Evolutionary conservation across 1,284 basidiomycete genomes (phyloP), one percentile per base, ranked within the genome.

Genomic region (Paramarasmius palmivorus): DNA sequence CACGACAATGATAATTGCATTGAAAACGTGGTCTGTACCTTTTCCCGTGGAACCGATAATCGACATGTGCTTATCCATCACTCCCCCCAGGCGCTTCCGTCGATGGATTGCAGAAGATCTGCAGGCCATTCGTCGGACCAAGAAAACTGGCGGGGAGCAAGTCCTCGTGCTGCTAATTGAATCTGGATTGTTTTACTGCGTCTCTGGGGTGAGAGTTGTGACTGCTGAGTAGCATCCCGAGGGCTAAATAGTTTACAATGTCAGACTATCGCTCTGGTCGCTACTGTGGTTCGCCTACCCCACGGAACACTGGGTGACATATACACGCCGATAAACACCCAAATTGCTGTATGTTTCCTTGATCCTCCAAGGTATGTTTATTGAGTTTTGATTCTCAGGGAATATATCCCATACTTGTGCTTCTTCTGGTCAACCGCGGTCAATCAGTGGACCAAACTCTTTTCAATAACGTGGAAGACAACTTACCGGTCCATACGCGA

Each of bases 271-370:
- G 53, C 54, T 1, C 41, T 64, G 10, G 15, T 58, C 4, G 46
- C 50, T 5, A 35, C 57, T 1, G n/a, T 63, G 2, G 57, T 63
- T 5, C 57, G 54, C 4, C 38, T 64, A 7, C 60, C 56, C 6
- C 40, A 57, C n/a, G 63, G 63, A 1, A 61, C 61, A 0, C 38
- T 64, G 12, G 60, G 60, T 2, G 59, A 61, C 50, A 32, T 64
- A 0, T 61, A 60, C 36, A 55, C 50, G 1, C 61, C 62, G 1
- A 32, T 62, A 1, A 56, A 59, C 38, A 49, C 53, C 15, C 59
- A 64, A 41, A 50, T 62, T 22, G 61, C 62, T 20, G 62, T 61
- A 32, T 14, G 52, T 48, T 12, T 12, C 40, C 14, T 29, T 7
- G 22, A 49, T 19, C 35, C 8, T 29, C 35, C n/a, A 22, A 40